Percentiles rank a stretch among this genome's conserved stretches.
phyloP scores from a whole-genome alignment of 1,284 basidiomycete species.

The Leccinum proliferum region DNA sequence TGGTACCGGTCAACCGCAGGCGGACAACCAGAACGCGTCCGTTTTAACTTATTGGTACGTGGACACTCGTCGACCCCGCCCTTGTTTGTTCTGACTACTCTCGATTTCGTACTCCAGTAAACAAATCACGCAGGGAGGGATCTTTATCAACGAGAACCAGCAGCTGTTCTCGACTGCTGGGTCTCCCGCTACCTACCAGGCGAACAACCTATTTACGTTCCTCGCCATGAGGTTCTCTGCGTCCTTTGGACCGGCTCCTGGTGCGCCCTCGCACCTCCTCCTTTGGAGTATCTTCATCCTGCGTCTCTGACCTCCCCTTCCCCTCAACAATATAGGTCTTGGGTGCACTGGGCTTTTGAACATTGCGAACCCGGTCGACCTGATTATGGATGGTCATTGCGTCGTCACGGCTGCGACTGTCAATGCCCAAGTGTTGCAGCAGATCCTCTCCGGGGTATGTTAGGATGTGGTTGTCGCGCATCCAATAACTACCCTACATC shows the following conservation, averaged over 20 bases:
- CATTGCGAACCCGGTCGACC: slow-evolving; percentile 18
- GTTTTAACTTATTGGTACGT: slow-evolving; percentile 19
- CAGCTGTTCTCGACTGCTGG: slow-evolving; percentile 11
- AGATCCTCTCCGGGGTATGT: slow-evolving; percentile 15
- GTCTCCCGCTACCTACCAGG: slow-evolving; percentile 18
- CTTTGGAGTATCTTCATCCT: background rate
- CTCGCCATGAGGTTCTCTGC: slow-evolving; percentile 24
- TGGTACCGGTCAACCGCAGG: slow-evolving; percentile 23
- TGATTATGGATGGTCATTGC: slow-evolving; percentile 23
- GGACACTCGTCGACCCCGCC: background rate
- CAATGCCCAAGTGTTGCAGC: slow-evolving; percentile 18
- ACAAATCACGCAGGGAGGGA: slow-evolving; percentile 19
- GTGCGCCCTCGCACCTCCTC: slow-evolving; percentile 6
- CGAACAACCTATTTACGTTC: slow-evolving; percentile 24
- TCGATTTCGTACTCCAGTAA: slow-evolving; percentile 8
- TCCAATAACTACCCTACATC: too few species aligned
- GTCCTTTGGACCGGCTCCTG: slow-evolving; percentile 20
- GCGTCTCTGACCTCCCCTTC: background rate
- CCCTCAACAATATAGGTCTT: slow-evolving; percentile 12
- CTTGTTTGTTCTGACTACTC: background rate
- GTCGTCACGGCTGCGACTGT: slow-evolving; percentile 23
- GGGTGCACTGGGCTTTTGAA: slow-evolving; percentile 18
- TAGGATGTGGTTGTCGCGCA: too few species aligned
- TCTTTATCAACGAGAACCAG: slow-evolving; percentile 24
- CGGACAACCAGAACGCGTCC: slow-evolving; percentile 21